These are phyloP conservation scores for Phytophthora fragariaefolia DNA, from an alignment of 352 stramenopile genomes.

Conservation along the genomic window DNA sequence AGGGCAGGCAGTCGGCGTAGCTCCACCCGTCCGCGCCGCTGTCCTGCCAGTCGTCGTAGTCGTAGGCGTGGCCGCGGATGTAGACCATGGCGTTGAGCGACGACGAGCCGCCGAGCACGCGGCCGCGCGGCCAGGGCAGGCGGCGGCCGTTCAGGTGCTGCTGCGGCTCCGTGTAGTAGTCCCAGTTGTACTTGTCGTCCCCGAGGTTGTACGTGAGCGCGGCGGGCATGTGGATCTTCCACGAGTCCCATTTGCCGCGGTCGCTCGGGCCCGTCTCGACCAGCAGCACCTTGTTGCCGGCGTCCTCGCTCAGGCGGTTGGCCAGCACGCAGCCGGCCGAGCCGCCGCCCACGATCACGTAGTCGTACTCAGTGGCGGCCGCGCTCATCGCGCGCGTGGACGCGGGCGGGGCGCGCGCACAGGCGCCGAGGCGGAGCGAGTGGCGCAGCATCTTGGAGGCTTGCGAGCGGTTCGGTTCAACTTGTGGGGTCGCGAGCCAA, in stretches of 20 bases:
- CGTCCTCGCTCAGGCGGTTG: slow-evolving; percentile 87
- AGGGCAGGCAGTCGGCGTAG: slow-evolving; percentile 88
- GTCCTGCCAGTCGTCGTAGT: slow-evolving; percentile 89
- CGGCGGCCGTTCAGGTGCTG: slow-evolving; percentile 80
- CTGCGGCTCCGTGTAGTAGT: slow-evolving; percentile 87
- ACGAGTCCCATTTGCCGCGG: slow-evolving; percentile 86
- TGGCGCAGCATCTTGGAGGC: slow-evolving; percentile 30
- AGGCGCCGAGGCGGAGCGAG: slow-evolving; percentile 20
- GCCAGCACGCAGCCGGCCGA: slow-evolving; percentile 92
- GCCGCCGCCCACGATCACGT: slow-evolving; percentile 93
- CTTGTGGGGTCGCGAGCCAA: slow-evolving; percentile 32
- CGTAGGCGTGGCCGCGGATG: slow-evolving; percentile 86
- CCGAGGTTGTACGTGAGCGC: slow-evolving; percentile 87
- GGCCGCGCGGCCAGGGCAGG: slow-evolving; percentile 86
- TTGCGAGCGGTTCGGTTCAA: slow-evolving; percentile 16
- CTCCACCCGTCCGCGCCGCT: slow-evolving; percentile 83
- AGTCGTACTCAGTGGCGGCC: slow-evolving; percentile 72
- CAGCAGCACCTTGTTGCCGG: slow-evolving; percentile 86
- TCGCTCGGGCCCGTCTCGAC: slow-evolving; percentile 91
- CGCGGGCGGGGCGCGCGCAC: not conserved
- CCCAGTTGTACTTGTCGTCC: slow-evolving; percentile 90
- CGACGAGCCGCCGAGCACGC: slow-evolving; percentile 89
- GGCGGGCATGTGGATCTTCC: slow-evolving; percentile 92
- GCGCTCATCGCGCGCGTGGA: not conserved
- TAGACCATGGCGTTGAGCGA: slow-evolving; percentile 93